Conservation (phyloP, 768 basidiomycete species). For the Kwoniella dendrophila region DNA sequence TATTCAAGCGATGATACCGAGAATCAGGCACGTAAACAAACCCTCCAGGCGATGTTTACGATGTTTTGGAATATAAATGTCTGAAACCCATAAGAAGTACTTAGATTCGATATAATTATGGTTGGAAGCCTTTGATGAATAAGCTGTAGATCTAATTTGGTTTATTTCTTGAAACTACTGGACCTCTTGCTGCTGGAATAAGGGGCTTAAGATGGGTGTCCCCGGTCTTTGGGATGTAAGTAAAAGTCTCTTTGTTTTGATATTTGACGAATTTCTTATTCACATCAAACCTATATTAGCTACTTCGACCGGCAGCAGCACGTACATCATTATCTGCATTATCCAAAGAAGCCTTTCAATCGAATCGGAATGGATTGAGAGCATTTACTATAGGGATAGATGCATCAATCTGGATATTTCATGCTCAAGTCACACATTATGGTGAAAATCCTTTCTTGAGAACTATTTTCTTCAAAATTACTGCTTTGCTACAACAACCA, state of each 20-base stretch:
- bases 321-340: conserved; percentile 75
- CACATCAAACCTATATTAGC: conserved; percentile 48
- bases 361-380: conserved; percentile 66
- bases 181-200: neutral
- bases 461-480: conserved; percentile 82
- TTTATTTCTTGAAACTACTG: neutral
- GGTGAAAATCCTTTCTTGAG: conserved; percentile 86
- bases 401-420: conserved; percentile 63
- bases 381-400: conserved; percentile 86
- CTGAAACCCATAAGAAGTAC: too few relatives aligned
- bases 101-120: too few relatives aligned
- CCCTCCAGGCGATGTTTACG: neutral
- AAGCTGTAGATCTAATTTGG: too few relatives aligned
- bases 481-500: conserved; percentile 69
- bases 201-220: conserved; percentile 53
- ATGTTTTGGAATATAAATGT: too few relatives aligned
- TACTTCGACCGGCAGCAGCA: conserved; percentile 71
- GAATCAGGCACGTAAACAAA: conserved; percentile 23
- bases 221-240: conserved; percentile 58
- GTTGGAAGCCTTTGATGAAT: too few relatives aligned
- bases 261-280: neutral
- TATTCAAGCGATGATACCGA: neutral
- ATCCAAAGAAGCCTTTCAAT: conserved; percentile 74
- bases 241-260: neutral
- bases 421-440: conserved; percentile 58